phyloP scores from a whole-genome alignment of 805 yeast species.

The Lipomyces japonicus region DNA sequence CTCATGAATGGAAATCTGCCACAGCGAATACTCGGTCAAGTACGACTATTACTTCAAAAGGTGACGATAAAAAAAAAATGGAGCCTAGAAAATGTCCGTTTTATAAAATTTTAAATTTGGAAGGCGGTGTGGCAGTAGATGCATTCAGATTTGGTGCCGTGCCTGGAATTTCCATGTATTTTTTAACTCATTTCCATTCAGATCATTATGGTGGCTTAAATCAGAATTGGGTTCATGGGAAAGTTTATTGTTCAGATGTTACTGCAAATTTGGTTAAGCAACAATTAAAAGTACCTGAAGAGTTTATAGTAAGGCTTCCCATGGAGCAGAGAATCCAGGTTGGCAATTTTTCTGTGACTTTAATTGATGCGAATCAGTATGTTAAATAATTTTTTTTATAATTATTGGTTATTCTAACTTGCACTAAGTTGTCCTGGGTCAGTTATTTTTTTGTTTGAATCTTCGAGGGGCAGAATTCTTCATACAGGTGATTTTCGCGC shows the following conservation, averaged over 20 bases:
- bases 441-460: constrained; percentile 67
- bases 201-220: constrained; percentile 90
- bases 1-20: constrained; percentile 3
- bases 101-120: constrained; percentile 36
- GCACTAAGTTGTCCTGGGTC: constrained; percentile 77
- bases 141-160: constrained; percentile 40
- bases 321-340: constrained; percentile 43
- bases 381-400: background rate
- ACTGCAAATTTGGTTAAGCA: constrained; percentile 57
- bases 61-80: background rate
- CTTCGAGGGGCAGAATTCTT: constrained; percentile 41
- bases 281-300: constrained; percentile 53
- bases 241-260: constrained; percentile 66
- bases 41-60: background rate
- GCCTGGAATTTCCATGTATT: constrained; percentile 35
- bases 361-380: constrained; percentile 77
- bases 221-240: constrained; percentile 70
- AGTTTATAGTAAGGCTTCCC: constrained; percentile 42
- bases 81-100: constrained; percentile 31
- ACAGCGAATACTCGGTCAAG: background rate
- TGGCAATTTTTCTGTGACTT: constrained; percentile 51
- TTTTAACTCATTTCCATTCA: constrained; percentile 71
- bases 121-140: constrained; percentile 38
- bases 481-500: constrained; percentile 97
- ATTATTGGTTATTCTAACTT: background rate